Percentiles rank a stretch among this genome's conserved stretches.
Evolutionary conservation across 2,329 filamentous ascomycete species (phyloP).

Genomic region (Celoporthe dispersa): DNA sequence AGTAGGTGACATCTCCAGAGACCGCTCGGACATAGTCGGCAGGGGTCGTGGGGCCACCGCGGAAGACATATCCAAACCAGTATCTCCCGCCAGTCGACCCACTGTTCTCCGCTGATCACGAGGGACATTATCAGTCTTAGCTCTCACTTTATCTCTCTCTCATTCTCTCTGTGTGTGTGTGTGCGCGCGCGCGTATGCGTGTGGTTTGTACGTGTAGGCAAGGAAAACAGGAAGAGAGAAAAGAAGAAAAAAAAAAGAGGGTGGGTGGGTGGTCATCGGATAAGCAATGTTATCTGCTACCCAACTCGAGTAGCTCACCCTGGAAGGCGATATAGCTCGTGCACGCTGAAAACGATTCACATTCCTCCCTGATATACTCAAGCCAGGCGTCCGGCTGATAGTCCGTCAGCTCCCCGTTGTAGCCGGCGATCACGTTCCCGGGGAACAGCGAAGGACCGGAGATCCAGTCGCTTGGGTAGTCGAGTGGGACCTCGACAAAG

Average conservation of each 20-base stretch:
- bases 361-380: background rate
- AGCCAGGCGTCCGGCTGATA: background rate
- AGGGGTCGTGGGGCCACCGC: background rate
- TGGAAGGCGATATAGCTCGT: background rate
- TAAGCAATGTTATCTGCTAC: background rate
- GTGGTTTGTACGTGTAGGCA: background rate
- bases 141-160: background rate
- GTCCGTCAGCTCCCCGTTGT: background rate
- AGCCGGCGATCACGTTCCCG: background rate
- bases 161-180: background rate
- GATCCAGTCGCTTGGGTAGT: background rate
- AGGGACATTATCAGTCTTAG: background rate
- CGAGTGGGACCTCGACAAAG: background rate
- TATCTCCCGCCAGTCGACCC: background rate
- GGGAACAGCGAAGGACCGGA: background rate
- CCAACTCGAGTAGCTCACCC: background rate
- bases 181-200: too few relatives aligned
- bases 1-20: background rate
- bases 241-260: background rate
- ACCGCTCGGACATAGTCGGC: background rate
- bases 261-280: background rate
- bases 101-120: background rate
- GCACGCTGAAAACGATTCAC: background rate
- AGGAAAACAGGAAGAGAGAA: too few relatives aligned
- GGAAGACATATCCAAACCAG: background rate